Conservation (phyloP, 2,329 filamentous ascomycete genomes). For the Mariannaea elegans region DNA sequence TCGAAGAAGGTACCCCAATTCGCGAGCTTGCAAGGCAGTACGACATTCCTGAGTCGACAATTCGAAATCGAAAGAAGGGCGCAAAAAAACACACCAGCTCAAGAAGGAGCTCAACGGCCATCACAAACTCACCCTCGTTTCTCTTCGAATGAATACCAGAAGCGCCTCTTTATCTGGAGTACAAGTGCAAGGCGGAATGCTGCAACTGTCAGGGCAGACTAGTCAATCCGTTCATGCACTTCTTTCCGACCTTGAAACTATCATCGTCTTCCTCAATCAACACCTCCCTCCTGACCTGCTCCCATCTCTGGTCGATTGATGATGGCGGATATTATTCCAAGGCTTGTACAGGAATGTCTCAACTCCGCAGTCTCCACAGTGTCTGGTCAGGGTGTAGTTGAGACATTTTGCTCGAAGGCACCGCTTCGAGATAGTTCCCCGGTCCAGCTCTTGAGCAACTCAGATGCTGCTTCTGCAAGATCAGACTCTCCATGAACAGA, state of each 20-base stretch:
- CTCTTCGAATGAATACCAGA: conserved; percentile 63
- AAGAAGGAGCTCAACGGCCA: background rate
- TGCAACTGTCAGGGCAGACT: conserved; percentile 54
- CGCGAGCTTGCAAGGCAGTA: too few species aligned
- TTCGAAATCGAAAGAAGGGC: background rate
- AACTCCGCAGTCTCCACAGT: conserved; percentile 76
- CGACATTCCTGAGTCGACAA: background rate
- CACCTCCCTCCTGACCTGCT: conserved; percentile 64
- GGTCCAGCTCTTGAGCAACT: conserved; percentile 84
- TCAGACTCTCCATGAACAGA: conserved; percentile 83
- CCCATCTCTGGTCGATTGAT: conserved; percentile 73
- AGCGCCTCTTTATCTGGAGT: conserved; percentile 50
- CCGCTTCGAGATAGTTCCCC: conserved; percentile 63
- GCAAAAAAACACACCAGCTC: background rate
- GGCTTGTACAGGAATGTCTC: conserved; percentile 79
- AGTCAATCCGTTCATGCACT: conserved; percentile 59
- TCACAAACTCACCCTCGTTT: conserved; percentile 54
- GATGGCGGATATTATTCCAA: conserved; percentile 73
- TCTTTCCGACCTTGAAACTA: conserved; percentile 61
- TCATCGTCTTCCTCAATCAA: conserved; percentile 61
- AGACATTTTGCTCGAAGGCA: conserved; percentile 51
- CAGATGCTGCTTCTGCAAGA: conserved; percentile 81
- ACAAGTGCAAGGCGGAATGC: conserved; percentile 50
- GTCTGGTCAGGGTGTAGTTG: conserved; percentile 52
- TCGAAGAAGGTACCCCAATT: background rate